Base-by-base conservation (phyloP, 345 rosid species). In the Eucalyptus curtisii region DNA sequence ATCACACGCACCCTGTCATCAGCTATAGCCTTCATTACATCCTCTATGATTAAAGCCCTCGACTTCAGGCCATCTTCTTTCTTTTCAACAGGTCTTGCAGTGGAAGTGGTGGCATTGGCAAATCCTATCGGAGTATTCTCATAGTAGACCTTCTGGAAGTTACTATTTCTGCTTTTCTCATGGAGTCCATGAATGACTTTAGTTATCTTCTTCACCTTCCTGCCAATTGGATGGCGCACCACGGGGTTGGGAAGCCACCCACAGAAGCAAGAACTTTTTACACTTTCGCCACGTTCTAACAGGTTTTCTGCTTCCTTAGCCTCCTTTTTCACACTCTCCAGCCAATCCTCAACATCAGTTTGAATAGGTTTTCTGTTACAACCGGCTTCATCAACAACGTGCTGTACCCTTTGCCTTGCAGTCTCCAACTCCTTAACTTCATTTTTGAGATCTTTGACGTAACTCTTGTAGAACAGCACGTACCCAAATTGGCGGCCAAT, bases 101-200 rank as follows among this genome's bases (percentile, higher is more conserved):
- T 2, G 22, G 12, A 31, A 31, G 22, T 31, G 79, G 42, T 4
- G 2, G 22, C 22, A 16, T 5, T 7, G 79, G 0, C 79, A 15
- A 66, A 2, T 66, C 79, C 79, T 31, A 16, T 66, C 3, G 79
- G 79, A 31, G 22, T 4, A 31, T 31, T 31, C 79, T 66, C 79
- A 31, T 31, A 4, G 42, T 15, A 16, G 79, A 66, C 79, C 22
- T 66, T 13, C 5, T 7, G 0, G 37, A 30, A 64, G 17, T 13
- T 64, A 24, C 30, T 9, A 55, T 22, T 24, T 9, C 0, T 0
- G 30, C 61, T 55, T 55, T 24, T 24, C 5, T 55, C 1, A 55
- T 22, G 0, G 30, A 24, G 61, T 55, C 12, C 27, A 4, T 22
- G 61, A 55, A 55, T 55, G 0, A 55, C 61, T 55, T 22, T 9